These are phyloP conservation scores for Solanum appendiculatum DNA, from an alignment of 257 asterid genomes.

Conservation along the genomic window DNA sequence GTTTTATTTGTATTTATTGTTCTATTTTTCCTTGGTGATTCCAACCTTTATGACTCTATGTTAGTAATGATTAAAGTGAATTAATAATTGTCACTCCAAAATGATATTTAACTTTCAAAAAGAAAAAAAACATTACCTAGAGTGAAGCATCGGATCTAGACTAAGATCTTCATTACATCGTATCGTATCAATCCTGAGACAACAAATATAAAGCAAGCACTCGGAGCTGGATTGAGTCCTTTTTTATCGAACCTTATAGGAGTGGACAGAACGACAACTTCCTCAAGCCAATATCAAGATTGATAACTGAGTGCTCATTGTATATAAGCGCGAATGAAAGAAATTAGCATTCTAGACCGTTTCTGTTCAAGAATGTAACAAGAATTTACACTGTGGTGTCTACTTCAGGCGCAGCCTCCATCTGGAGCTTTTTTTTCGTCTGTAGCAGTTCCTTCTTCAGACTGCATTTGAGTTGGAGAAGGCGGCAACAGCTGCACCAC, in stretches of 20 bases:
- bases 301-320: neutral
- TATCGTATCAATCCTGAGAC: neutral
- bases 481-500: slow-evolving; percentile 39
- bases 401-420: neutral
- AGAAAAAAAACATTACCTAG: too few relatives aligned
- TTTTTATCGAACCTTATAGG: neutral
- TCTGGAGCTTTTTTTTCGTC: slow-evolving; percentile 7
- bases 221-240: neutral
- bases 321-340: neutral
- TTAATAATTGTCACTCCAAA: too few relatives aligned
- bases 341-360: neutral
- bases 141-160: neutral
- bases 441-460: slow-evolving; percentile 8
- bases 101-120: too few relatives aligned
- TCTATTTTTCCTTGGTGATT: too few relatives aligned
- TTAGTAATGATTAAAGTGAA: too few relatives aligned
- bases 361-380: neutral
- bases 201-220: neutral
- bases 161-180: neutral
- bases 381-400: neutral
- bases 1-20: too few relatives aligned
- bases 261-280: too few relatives aligned
- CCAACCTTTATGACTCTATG: too few relatives aligned
- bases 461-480: slow-evolving; percentile 25
- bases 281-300: neutral